Conservation (phyloP, 345 rosid genomes). For the Eucalyptus erythrocorys region DNA sequence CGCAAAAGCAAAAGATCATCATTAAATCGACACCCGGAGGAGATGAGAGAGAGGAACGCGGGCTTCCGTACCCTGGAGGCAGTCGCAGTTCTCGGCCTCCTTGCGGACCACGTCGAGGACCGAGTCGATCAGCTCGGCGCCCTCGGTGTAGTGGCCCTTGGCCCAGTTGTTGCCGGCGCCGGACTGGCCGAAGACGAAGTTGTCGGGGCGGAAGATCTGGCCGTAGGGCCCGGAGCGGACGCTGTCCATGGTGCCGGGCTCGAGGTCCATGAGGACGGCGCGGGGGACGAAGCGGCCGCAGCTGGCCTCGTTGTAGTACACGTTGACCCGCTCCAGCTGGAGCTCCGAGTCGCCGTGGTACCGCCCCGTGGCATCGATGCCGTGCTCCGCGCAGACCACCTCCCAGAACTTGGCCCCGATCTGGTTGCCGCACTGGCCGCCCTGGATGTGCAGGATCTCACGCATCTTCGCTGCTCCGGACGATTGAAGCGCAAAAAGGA, state of each 20-base stretch:
- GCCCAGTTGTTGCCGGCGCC: constrained; percentile 62
- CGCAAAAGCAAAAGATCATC: not conserved
- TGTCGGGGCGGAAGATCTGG: constrained; percentile 52
- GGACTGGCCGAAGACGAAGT: constrained; percentile 48
- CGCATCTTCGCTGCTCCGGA: constrained; percentile 27
- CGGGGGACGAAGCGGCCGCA: constrained; percentile 53
- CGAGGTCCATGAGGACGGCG: constrained; percentile 52
- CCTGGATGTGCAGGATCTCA: constrained; percentile 60
- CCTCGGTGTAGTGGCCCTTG: constrained; percentile 57
- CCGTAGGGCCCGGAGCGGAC: constrained; percentile 45
- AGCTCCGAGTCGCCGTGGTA: constrained; percentile 36
- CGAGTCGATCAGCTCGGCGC: constrained; percentile 50
- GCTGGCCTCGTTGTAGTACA: constrained; percentile 59
- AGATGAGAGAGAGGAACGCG: not conserved
- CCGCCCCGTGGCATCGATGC: constrained; percentile 41
- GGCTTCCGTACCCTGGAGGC: constrained; percentile 31
- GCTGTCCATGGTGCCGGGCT: constrained; percentile 59
- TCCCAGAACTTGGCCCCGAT: constrained; percentile 70
- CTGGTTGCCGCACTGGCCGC: constrained; percentile 64
- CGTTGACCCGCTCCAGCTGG: constrained; percentile 47
- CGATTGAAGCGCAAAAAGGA: not conserved
- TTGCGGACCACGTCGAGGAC: constrained; percentile 55
- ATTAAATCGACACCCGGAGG: not conserved
- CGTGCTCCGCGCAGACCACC: constrained; percentile 44
- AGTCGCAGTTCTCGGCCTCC: constrained; percentile 60